Evolutionary conservation across 1,284 basidiomycete species (phyloP).

Genomic region (Fomitopsis schrenkii): DNA sequence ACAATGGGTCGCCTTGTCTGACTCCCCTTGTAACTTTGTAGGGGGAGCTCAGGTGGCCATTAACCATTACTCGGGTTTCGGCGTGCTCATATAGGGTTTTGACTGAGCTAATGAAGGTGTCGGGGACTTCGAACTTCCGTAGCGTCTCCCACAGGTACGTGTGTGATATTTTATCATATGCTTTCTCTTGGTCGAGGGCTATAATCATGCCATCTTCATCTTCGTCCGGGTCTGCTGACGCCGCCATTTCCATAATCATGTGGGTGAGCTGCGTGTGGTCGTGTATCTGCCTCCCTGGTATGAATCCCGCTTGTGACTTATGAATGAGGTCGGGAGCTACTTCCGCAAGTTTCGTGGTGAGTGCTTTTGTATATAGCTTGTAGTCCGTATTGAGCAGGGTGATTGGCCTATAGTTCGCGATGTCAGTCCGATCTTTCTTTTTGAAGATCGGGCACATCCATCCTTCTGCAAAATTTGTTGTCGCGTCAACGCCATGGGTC

Average conservation of each 20-base stretch:
- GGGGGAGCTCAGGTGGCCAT: constrained; percentile 16
- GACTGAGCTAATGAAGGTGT: constrained; percentile 14
- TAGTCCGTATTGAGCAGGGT: constrained; percentile 27
- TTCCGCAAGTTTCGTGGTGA: constrained; percentile 13
- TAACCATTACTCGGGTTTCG: constrained; percentile 21
- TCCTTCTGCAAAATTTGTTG: constrained; percentile 21
- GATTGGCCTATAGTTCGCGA: constrained; percentile 21
- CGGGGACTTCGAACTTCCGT: constrained; percentile 14
- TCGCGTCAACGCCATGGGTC: constrained; percentile 8
- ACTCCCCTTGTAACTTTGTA: constrained; percentile 23
- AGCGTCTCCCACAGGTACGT: constrained; percentile 28
- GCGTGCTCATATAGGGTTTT: constrained; percentile 22
- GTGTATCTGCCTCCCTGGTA: neutral
- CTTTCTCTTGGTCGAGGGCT: constrained; percentile 21
- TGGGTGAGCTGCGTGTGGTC: constrained; percentile 12
- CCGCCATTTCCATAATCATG: constrained; percentile 27
- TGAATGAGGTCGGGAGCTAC: too few relatives aligned
- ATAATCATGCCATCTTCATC: constrained; percentile 24
- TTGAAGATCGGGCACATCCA: constrained; percentile 34
- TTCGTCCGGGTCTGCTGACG: constrained; percentile 13
- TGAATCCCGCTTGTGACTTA: too few relatives aligned
- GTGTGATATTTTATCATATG: neutral
- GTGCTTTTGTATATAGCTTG: constrained; percentile 21
- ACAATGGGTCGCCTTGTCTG: constrained; percentile 30
- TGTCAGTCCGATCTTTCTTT: constrained; percentile 23